A percentile compares a stretch with the other conserved stretches of the same genome.
phyloP scores from a whole-genome alignment of 331 rosid species.

The Malus hybrid region DNA sequence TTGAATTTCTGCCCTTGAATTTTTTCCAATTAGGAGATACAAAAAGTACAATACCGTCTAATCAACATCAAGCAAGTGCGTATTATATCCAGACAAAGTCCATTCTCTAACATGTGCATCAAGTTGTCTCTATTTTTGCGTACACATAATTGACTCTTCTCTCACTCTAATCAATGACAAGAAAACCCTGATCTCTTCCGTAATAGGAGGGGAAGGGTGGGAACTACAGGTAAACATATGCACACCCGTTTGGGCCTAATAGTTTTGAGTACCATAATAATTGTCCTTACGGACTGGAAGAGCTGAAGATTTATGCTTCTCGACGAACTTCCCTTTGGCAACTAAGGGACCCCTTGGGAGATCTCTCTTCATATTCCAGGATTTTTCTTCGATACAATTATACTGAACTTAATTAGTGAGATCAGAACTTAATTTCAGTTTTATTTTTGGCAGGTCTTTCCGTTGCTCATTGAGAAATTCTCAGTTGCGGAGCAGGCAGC shows the following conservation, averaged over 20 bases:
- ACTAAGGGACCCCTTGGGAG: background rate
- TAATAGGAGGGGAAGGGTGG: background rate
- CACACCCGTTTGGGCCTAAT: too few species aligned
- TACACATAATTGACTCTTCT: background rate
- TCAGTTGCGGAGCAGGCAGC: slow-evolving; percentile 90
- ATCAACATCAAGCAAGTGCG: background rate
- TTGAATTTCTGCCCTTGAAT: background rate
- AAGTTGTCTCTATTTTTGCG: background rate
- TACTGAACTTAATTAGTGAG: background rate
- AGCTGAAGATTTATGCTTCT: background rate
- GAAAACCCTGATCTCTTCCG: background rate
- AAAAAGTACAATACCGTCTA: background rate
- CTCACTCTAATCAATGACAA: background rate
- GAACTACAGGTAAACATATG: background rate
- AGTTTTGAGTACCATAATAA: background rate
- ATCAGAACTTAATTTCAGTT: background rate
- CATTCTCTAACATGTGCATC: background rate
- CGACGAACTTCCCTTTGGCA: background rate
- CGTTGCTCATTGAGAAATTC: slow-evolving; percentile 89
- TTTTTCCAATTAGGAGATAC: background rate
- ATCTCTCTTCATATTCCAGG: background rate
- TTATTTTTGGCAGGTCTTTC: slow-evolving; percentile 67
- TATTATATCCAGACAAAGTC: background rate
- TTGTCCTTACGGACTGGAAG: background rate
- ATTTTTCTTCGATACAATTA: background rate